Percentiles rank a stretch among this genome's conserved stretches.
Evolutionary conservation across 768 basidiomycete genomes (phyloP).

Genomic region (Lepiota subincarnata): DNA sequence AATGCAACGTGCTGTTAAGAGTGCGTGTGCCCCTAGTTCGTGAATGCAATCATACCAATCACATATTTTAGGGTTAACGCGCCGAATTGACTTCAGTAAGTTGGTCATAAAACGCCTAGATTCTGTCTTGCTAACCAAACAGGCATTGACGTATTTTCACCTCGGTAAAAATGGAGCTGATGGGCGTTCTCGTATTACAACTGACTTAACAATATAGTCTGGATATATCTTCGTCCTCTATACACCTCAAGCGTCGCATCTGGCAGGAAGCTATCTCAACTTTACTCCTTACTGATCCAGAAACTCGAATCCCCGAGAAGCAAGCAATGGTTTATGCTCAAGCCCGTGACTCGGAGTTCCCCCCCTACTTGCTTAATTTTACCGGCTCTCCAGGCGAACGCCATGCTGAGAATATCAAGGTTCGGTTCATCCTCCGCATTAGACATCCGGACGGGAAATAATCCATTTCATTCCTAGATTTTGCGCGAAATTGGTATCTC

Average conservation of each 20-base stretch:
- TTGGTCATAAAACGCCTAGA: slow-evolving; percentile 6
- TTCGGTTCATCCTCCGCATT: slow-evolving; percentile 18
- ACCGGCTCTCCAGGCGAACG: slow-evolving; percentile 61
- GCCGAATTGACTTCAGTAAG: slow-evolving; percentile 74
- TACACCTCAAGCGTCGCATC: slow-evolving; percentile 65
- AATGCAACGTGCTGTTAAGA: slow-evolving; percentile 55
- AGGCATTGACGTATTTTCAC: slow-evolving; percentile 83
- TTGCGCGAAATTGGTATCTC: slow-evolving; percentile 63
- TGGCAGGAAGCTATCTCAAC: slow-evolving; percentile 77
- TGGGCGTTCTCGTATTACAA: neutral
- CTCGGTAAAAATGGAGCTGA: slow-evolving; percentile 37
- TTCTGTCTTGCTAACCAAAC: neutral
- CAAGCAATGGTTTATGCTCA: slow-evolving; percentile 59
- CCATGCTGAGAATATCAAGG: slow-evolving; percentile 78
- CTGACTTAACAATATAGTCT: slow-evolving; percentile 33
- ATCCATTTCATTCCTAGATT: slow-evolving; percentile 40
- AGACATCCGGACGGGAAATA: neutral
- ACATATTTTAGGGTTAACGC: slow-evolving; percentile 42
- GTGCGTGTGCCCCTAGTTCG: slow-evolving; percentile 30
- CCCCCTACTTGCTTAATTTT: slow-evolving; percentile 69
- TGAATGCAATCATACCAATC: neutral
- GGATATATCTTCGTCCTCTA: slow-evolving; percentile 50
- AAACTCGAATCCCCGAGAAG: slow-evolving; percentile 53
- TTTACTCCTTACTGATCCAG: slow-evolving; percentile 56
- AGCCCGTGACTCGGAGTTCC: slow-evolving; percentile 51